Evolutionary conservation across 768 basidiomycete genomes (phyloP), one percentile per base, ranked within the genome.

Genomic region (Tulasnella sp.): DNA sequence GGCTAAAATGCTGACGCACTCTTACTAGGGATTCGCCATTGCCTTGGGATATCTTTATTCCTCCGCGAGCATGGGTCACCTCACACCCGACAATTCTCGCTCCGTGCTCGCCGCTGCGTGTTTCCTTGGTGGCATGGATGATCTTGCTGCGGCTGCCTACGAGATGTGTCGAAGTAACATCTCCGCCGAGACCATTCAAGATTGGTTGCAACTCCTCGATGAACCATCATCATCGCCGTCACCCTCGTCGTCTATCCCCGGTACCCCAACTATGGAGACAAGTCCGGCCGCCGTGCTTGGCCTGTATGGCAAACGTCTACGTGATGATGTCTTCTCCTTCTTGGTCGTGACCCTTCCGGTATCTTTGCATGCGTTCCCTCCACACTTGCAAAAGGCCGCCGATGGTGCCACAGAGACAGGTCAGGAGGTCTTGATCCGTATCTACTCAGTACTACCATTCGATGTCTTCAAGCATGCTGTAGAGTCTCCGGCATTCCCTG

Each of bases 111-210:
- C 90, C 48, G 86, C 89, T 47, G 86, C 85, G 13, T 88, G 84
- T 71, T 75, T 91, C 32, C 79, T 93, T 47, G 88, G 88, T 54
- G 89, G 88, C 45, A 86, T 93, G 86, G 82, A 90, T 47, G 88
- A 93, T 34, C 75, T 94, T 34, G 86, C 84, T 71, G 78, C 78
- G 64, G 84, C 84, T 67, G 80, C 91, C 21, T 93, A 92, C 70
- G 80, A 82, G 55, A 74, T 82, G 50, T 90, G 87, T 75, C 79
- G 80, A 66, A 81, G 79, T 61, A 86, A 86, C 42, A 84, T 95
- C 73, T 78, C 76, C 47, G 77, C 85, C 65, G 83, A 87, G 60
- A 88, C 81, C 48, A 83, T 94, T 68, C 69, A 77, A 51, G 77
- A 78, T 51, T 92, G 88, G 87, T 76, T 93, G 41, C 77, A 83